These are phyloP conservation scores for Talaromyces albobiverticillius DNA, from an alignment of 2,329 filamentous ascomycete species.

Conservation along the genomic window DNA sequence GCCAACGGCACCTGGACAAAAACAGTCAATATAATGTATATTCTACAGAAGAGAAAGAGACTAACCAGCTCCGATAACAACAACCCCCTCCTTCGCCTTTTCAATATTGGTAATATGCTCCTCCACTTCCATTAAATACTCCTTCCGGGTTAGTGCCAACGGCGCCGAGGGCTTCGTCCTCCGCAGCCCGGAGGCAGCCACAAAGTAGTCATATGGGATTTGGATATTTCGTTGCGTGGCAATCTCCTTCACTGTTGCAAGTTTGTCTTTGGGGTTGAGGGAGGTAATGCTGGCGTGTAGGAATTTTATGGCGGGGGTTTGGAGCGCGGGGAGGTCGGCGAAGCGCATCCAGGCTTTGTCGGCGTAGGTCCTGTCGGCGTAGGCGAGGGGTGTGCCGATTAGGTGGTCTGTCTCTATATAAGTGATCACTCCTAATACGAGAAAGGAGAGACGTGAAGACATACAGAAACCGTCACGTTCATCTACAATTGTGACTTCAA, in stretches of 20 bases:
- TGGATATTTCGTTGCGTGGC: background rate
- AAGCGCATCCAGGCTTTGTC: slow-evolving; percentile 69
- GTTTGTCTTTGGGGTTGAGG: slow-evolving; percentile 47
- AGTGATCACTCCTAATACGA: no score
- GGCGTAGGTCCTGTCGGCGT: slow-evolving; percentile 59
- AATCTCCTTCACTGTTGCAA: background rate
- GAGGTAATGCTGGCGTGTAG: slow-evolving; percentile 63
- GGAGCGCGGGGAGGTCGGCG: slow-evolving; percentile 64
- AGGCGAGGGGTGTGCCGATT: slow-evolving; percentile 68
- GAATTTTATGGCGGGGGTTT: slow-evolving; percentile 59
- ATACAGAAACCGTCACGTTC: slow-evolving; percentile 81
- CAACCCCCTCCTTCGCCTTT: slow-evolving; percentile 56
- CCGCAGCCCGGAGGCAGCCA: slow-evolving; percentile 68
- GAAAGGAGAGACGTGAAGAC: slow-evolving; percentile 27
- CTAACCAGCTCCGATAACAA: slow-evolving; percentile 69
- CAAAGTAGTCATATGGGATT: slow-evolving; percentile 67
- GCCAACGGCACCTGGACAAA: slow-evolving; percentile 68
- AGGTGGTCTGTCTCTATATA: slow-evolving; percentile 53
- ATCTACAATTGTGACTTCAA: slow-evolving; percentile 72
- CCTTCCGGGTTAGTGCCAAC: slow-evolving; percentile 58
- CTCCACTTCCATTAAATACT: slow-evolving; percentile 62
- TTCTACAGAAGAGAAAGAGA: no score
- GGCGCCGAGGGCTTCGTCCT: slow-evolving; percentile 72
- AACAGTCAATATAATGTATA: no score
- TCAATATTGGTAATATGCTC: slow-evolving; percentile 58